Evolutionary conservation across 257 asterid species (phyloP).

Genomic region (Handroanthus guayacan): DNA sequence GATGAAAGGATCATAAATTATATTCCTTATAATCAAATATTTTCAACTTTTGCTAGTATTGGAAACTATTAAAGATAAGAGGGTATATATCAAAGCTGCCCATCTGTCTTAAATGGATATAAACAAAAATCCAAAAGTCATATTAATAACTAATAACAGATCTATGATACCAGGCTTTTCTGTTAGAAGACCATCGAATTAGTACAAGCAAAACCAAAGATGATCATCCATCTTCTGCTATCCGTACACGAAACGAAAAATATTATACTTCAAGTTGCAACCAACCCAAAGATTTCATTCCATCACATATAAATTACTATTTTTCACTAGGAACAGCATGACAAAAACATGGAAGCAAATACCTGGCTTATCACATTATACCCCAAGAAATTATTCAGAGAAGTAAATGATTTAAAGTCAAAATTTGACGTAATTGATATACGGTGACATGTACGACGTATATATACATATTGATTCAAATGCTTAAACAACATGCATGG

Average conservation of each 20-base stretch:
- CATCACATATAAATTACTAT: background rate
- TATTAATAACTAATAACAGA: background rate
- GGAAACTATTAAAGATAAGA: background rate
- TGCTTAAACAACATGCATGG: background rate
- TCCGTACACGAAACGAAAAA: background rate
- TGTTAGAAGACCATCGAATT: background rate
- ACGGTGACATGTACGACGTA: background rate
- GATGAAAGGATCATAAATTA: background rate
- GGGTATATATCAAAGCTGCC: background rate
- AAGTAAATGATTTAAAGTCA: background rate
- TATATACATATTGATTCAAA: background rate
- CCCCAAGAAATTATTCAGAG: background rate
- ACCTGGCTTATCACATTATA: constrained; percentile 4
- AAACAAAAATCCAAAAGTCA: background rate
- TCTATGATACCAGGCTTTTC: background rate
- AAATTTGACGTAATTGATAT: background rate
- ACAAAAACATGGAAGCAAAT: background rate
- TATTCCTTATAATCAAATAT: background rate
- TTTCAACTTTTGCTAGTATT: background rate
- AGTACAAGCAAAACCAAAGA: background rate
- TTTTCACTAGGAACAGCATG: background rate
- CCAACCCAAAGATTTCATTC: background rate
- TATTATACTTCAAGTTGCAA: background rate
- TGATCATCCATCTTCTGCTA: background rate
- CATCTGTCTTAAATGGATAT: background rate